Evolutionary conservation across 257 asterid genomes (phyloP), one percentile per base, ranked within the genome.

Genomic region (Paulownia fortunei): DNA sequence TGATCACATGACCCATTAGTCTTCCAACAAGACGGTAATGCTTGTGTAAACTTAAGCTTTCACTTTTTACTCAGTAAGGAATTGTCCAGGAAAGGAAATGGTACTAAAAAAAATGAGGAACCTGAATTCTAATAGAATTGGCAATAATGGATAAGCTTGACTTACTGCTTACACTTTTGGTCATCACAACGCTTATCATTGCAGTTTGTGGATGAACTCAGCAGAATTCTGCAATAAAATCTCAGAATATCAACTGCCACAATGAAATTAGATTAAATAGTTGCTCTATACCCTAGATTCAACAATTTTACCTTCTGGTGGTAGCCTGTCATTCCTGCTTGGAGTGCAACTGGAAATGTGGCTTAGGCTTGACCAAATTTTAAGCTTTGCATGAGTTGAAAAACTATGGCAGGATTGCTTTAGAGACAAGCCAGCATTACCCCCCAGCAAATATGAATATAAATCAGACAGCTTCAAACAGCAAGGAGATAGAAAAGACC

Each of bases 201-300:
- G 77, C 77, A 24, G 15, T 36, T n/a, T n/a, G 6, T 72, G 21
- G 67, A 72, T 36, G 76, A 52, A 72, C 55, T 36, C 77, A 72
- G 55, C 39, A 72, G 42, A 49, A 26, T 21, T 32, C 77, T 55
- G 77, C 55, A 72, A 52, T 10, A 9, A 21, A 55, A 71, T 3
- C 18, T 34, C 54, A 72, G 60, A 54, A 19, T 9, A 52, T 52
- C 11, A 71, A 36, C 24, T 18, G 47, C 18, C 18, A 1, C 72
- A 55, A 54, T 13, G 26, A 37, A 71, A 55, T 54, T 36, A 37
- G 39, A 72, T 72, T 54, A 52, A 21, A 72, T 52, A 54, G 16
- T 34, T 19, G 46, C 37, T 36, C 16, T 63, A 2, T 6, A 52
- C n/a, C 54, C 0, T 46, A 11, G 6, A 15, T 52, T 32, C 76